phyloP scores from a whole-genome alignment of 2,329 filamentous ascomycete species.

The Hypoxylon sp. region DNA sequence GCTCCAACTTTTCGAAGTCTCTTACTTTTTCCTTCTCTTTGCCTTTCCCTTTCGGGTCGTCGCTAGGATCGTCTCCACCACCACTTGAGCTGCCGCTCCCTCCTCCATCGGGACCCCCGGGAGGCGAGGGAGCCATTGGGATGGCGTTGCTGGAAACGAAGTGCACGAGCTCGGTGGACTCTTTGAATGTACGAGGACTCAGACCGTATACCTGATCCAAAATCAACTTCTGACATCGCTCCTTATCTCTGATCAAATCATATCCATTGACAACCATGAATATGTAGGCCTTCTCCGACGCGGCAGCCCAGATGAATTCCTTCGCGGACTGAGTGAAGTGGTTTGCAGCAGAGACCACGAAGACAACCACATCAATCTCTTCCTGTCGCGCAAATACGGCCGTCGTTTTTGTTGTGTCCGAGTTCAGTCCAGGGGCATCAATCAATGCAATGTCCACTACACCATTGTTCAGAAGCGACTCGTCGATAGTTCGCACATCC shows the following conservation, averaged over 20 bases:
- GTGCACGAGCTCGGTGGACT: constrained; percentile 91
- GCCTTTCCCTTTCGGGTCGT: constrained; percentile 78
- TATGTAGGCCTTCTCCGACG: constrained; percentile 96
- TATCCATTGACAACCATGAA: constrained; percentile 99
- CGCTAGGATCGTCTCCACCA: constrained; percentile 66
- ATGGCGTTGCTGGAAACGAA: constrained; percentile 98
- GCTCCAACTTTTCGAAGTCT: constrained; percentile 91
- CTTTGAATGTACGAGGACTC: constrained; percentile 94
- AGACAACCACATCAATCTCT: constrained; percentile 98
- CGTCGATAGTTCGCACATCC: constrained; percentile 87
- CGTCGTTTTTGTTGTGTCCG: constrained; percentile 95
- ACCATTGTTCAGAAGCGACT: constrained; percentile 95
- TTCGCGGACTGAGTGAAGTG: constrained; percentile 98
- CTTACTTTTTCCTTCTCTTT: constrained; percentile 89
- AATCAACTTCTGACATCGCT: constrained; percentile 91
- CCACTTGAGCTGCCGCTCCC: constrained; percentile 66
- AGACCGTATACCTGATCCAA: constrained; percentile 87
- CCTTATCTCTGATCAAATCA: constrained; percentile 92
- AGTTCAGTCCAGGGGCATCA: constrained; percentile 94
- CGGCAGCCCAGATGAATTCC: constrained; percentile 96
- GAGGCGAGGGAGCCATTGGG: constrained; percentile 73
- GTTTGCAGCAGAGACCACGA: constrained; percentile 96
- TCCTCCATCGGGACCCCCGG: constrained; percentile 65
- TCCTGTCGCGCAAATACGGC: constrained; percentile 97
- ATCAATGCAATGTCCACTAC: constrained; percentile 98